Evolutionary conservation across 2,329 filamentous ascomycete genomes (phyloP).

Genomic region (Camptophora hylomeconis): DNA sequence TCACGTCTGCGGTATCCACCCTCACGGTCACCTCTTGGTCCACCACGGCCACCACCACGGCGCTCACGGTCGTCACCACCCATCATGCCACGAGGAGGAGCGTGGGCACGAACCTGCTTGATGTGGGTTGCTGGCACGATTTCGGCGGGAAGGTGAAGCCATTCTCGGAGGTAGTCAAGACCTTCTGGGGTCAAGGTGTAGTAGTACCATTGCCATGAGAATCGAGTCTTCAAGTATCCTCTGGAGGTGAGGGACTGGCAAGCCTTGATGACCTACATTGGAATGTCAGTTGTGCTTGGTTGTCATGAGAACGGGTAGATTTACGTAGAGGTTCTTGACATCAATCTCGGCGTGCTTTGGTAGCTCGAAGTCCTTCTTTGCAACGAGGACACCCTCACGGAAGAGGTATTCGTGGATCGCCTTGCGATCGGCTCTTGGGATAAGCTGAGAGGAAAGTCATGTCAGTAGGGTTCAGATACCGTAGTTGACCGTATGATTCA

Average conservation of each 20-base stretch:
- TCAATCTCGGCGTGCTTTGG: slow-evolving; percentile 97
- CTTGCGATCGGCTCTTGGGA: slow-evolving; percentile 99
- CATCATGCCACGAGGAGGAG: slow-evolving; percentile 97
- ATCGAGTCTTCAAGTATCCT: slow-evolving; percentile 98
- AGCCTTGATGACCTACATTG: slow-evolving; percentile 73
- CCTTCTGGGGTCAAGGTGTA: slow-evolving; percentile 99
- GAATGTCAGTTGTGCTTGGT: slow-evolving; percentile 3
- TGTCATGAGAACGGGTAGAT: slow-evolving; percentile 15
- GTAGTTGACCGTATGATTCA: too few species aligned
- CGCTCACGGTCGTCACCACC: slow-evolving; percentile 72
- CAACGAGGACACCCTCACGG: slow-evolving; percentile 82
- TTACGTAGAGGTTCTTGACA: slow-evolving; percentile 94
- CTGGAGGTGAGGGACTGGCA: slow-evolving; percentile 96
- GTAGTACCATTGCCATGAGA: slow-evolving; percentile 99
- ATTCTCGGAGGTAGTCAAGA: slow-evolving; percentile 99
- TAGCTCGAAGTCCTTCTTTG: slow-evolving; percentile 98
- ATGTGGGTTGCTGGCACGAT: slow-evolving; percentile 99
- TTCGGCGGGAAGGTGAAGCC: slow-evolving; percentile 98
- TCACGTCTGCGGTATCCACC: slow-evolving; percentile 89
- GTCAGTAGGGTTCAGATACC: too few species aligned
- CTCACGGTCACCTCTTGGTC: slow-evolving; percentile 63
- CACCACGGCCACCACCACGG: slow-evolving; percentile 72
- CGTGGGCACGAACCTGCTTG: slow-evolving; percentile 98
- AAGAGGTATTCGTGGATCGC: slow-evolving; percentile 99
- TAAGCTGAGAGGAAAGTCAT: slow-evolving; percentile 68